phyloP scores from a whole-genome alignment of 192 early-diverging fungal species.

The Mortierella alpina region DNA sequence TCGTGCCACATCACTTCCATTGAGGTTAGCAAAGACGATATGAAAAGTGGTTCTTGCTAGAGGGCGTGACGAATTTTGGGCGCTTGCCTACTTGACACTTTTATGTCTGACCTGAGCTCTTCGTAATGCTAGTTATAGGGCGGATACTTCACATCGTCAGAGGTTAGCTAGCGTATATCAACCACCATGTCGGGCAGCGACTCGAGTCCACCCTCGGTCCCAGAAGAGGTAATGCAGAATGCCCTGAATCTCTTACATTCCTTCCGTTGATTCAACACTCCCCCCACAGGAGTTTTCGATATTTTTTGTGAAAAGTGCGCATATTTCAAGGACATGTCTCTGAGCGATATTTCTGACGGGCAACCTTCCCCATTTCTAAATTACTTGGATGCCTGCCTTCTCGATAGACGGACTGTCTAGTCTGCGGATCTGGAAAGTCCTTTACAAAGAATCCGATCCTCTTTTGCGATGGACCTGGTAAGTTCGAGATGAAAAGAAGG shows the following conservation, averaged over 20 bases:
- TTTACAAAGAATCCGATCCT: conserved; percentile 58
- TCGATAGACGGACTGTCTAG: conserved; percentile 52
- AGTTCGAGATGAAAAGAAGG: not conserved
- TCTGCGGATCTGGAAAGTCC: conserved; percentile 59
- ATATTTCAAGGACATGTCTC: too few species aligned
- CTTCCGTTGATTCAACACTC: too few species aligned
- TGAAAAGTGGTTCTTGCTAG: too few species aligned
- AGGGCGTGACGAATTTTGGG: too few species aligned
- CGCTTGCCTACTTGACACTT: too few species aligned
- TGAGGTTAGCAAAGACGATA: too few species aligned
- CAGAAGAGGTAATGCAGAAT: conserved; percentile 31
- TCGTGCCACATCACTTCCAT: too few species aligned
- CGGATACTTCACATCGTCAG: not conserved
- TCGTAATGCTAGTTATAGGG: not conserved
- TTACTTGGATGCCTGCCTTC: not conserved
- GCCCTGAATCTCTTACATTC: not conserved
- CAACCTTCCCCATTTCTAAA: not conserved
- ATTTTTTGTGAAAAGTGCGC: too few species aligned
- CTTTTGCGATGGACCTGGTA: conserved; percentile 64
- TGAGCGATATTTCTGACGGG: too few species aligned
- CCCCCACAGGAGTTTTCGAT: too few species aligned
- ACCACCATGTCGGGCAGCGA: conserved; percentile 37
- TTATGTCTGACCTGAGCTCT: too few species aligned
- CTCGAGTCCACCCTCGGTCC: conserved; percentile 37
- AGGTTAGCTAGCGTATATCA: not conserved